phyloP scores from a whole-genome alignment of 208 protist genomes.

The Cochliopodium minus region DNA sequence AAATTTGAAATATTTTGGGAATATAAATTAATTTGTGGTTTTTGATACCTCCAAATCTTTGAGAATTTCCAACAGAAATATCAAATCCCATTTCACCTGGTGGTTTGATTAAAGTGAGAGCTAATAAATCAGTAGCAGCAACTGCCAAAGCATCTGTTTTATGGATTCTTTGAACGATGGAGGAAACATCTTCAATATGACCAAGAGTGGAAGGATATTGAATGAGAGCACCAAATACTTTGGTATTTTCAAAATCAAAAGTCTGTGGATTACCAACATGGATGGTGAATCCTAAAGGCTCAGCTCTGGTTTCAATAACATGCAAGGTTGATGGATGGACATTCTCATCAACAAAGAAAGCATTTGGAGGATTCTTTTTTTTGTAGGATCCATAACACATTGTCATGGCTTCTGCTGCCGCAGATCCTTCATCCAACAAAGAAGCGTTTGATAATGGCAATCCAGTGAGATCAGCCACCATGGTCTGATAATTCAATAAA shows the following conservation, averaged over 20 bases:
- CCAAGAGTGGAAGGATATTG: conserved; percentile 77
- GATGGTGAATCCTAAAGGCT: conserved; percentile 54
- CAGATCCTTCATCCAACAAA: conserved; percentile 74
- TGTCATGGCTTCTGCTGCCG: conserved; percentile 48
- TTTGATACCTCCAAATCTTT: conserved; percentile 91
- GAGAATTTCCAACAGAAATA: conserved; percentile 67
- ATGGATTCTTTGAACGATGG: conserved; percentile 42
- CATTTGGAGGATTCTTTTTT: conserved; percentile 17
- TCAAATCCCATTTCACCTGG: conserved; percentile 79
- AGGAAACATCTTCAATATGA: conserved; percentile 50
- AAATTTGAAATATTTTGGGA: background rate
- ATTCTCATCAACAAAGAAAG: conserved; percentile 41
- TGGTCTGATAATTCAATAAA: conserved; percentile 90
- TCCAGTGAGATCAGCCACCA: conserved; percentile 80
- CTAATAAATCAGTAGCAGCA: conserved; percentile 70
- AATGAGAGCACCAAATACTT: conserved; percentile 61
- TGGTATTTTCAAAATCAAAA: conserved; percentile 37
- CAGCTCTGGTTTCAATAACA: conserved; percentile 44
- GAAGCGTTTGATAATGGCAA: conserved; percentile 82
- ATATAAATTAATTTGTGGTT: background rate
- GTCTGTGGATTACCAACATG: conserved; percentile 46
- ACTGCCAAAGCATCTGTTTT: conserved; percentile 43
- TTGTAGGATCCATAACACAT: conserved; percentile 32
- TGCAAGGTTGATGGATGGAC: conserved; percentile 57
- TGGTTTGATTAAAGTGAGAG: conserved; percentile 65